Base-by-base conservation (phyloP, 1,139 yeast species). In the Candida sp. region DNA sequence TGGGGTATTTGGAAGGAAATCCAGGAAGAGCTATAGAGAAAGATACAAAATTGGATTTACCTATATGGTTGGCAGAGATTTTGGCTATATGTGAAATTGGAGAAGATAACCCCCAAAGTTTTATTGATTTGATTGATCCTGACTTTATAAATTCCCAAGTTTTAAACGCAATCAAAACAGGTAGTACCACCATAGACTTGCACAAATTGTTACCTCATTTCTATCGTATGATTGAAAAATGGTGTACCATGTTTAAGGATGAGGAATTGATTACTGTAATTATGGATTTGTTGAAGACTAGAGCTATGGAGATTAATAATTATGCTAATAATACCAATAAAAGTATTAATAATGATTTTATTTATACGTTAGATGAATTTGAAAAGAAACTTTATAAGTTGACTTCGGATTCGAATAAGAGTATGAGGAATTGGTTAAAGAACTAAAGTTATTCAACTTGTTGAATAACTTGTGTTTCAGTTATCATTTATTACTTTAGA, bases 21-120 rank as follows among this genome's bases (percentile, higher is more conserved):
- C 87, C 89, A 0, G 90, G 87, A 0, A 76, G 79, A 49, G 72
- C 81, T 49, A 75, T 87, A 15, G 68, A 71, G 44, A 75, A 81
- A 53, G 84, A 82, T 36, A 75, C 95, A 2, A 83, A 82, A 55
- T 60, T 89, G 4, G 95, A 87, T 47, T 70, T 93, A 35, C 98
- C 99, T 1, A 63, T 90, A 30, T 93, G 99, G 99, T 66, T 93
- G 39, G 95, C 97, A 0, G 84, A 82, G 50, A 77, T 87, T 4
- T 66, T 93, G 36, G 96, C 95, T 1, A 70, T 75, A 34, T 74
- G 79, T 36, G 71, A 70, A 12, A 67, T 61, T 34, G 58, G 60
- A 49, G 71, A 63, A 19, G 66, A 63, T 12, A 64, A 66, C 6
- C 69, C 75, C 6, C 68, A 70, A 9, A 79, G 87, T n/a, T 85